Base-by-base conservation (phyloP, 257 asterid genomes). In the Solanum ahanhuiri region DNA sequence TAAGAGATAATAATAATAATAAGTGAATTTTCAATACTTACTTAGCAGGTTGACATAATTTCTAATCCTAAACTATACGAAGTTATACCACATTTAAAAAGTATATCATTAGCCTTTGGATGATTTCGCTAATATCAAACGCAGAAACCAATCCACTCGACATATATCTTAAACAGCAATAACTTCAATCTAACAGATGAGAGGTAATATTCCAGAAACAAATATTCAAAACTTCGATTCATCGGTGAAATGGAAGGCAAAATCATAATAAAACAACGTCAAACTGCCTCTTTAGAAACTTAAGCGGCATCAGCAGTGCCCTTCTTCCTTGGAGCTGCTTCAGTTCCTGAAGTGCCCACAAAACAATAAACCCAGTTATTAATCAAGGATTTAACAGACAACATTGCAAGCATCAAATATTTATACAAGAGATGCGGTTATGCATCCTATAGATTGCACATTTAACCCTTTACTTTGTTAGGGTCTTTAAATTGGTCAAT, bases 291-390 rank as follows among this genome's bases (percentile, higher is more conserved):
- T 20, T 28, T 12, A 25, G 54, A 69, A 43, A 84, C 33, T 75
- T 63, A 83, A 58, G 86, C 79, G 70, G 90, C 87, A 0, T 51
- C 91, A 18, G 87, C 89, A 20, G 85, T 35, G 22, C 83, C 89
- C 88, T 86, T 86, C 88, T 88, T 89, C 83, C 91, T 88, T 73
- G 91, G 88, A 25, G 91, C 60, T 37, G 92, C 93, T 85, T 87
- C 87, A 12, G 91, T 91, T 43, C 91, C 92, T 91, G 79, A n/a
- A 51, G 17, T 25, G 45, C 20, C 3, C 70, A 84, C 45, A 84
- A 67, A 57, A 48, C 51, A 37, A 39, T 57, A 54, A 87, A 70
- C 33, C 39, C 60, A 70, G 69, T 51, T 57, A 69, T 18, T 57
- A 85, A 66, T 81, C 58, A 76, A 45, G 31, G 15, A 14, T 34